These are phyloP conservation scores for Tetradesmus obliquus DNA, from an alignment of 139 green algal species.

Conservation along the genomic window DNA sequence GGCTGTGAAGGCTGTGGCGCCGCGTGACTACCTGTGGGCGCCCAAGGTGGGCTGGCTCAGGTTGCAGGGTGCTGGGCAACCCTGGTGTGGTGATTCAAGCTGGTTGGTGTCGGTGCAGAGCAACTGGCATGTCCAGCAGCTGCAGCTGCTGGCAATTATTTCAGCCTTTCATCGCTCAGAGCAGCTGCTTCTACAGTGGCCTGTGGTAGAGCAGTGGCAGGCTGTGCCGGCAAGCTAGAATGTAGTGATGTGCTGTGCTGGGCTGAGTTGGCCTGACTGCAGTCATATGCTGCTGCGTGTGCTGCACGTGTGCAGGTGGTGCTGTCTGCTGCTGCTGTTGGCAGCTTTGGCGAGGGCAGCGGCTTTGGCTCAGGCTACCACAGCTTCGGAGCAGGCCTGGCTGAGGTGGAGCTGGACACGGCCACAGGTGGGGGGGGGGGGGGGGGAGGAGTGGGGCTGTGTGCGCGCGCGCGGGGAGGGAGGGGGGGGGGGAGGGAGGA, in stretches of 20 bases:
- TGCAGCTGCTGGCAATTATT: neutral
- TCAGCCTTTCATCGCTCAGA: too few species aligned
- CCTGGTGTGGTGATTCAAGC: too few species aligned
- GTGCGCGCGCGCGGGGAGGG: too few species aligned
- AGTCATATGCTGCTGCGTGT: neutral
- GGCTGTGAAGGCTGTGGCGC: constrained; percentile 6
- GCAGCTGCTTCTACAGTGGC: neutral
- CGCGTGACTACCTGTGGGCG: neutral
- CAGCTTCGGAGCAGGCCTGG: constrained; percentile 26
- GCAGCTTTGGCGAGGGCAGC: neutral
- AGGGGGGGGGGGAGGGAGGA: too few species aligned
- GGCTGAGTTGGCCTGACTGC: too few species aligned
- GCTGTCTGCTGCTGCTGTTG: constrained; percentile 1
- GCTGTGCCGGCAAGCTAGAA: too few species aligned
- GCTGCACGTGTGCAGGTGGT: neutral
- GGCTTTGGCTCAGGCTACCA: constrained; percentile 27
- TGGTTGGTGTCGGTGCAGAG: too few species aligned
- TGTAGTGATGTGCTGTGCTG: too few species aligned
- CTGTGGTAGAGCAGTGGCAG: neutral
- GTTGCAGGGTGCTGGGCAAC: too few species aligned
- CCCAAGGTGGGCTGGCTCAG: neutral
- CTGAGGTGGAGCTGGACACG: constrained; percentile 36
- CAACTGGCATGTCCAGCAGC: neutral
- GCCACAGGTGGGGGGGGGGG: neutral
- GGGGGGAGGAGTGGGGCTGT: too few species aligned